Evolutionary conservation across 2,329 filamentous ascomycete species (phyloP).

Genomic region (Pseudocercospora musae): DNA sequence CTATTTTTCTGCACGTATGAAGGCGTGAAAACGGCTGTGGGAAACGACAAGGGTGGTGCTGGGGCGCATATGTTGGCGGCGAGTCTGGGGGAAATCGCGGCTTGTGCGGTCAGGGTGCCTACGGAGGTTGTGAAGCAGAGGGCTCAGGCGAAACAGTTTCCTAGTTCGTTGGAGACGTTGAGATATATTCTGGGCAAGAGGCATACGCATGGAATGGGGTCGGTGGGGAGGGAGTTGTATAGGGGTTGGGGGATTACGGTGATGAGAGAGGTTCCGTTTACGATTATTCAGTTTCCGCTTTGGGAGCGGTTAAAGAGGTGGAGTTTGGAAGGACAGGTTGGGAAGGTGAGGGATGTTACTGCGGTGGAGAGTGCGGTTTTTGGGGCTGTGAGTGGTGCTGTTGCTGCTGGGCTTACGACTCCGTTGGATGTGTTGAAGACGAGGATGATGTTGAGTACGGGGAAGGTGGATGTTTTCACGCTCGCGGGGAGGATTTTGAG

Average conservation of each 20-base stretch:
- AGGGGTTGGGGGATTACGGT: constrained; percentile 90
- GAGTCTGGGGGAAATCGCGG: constrained; percentile 81
- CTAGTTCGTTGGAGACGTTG: constrained; percentile 65
- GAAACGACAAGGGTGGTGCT: constrained; percentile 28
- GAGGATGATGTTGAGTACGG: constrained; percentile 82
- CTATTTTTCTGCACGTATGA: constrained; percentile 71
- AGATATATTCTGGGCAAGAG: constrained; percentile 59
- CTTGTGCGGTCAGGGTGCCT: constrained; percentile 86
- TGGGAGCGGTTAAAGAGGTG: constrained; percentile 90
- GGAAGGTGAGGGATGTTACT: constrained; percentile 49
- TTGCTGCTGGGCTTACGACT: constrained; percentile 85
- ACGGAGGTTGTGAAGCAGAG: constrained; percentile 97
- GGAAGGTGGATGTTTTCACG: constrained; percentile 56
- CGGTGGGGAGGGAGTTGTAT: constrained; percentile 82
- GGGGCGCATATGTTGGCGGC: constrained; percentile 76
- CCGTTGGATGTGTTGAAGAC: constrained; percentile 97
- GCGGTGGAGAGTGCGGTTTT: constrained; percentile 79
- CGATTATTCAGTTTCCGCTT: constrained; percentile 92
- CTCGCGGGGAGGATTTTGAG: constrained; percentile 64
- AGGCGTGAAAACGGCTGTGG: constrained; percentile 23
- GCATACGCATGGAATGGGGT: constrained; percentile 40
- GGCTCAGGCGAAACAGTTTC: constrained; percentile 81
- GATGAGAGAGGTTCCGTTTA: constrained; percentile 94
- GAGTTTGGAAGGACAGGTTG: constrained; percentile 45
- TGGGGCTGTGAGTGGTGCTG: constrained; percentile 76